A percentile compares a stretch with the other conserved stretches of the same genome.
These are phyloP conservation scores for Globisporangium canariense DNA, from an alignment of 352 stramenopile species.

Conservation along the genomic window DNA sequence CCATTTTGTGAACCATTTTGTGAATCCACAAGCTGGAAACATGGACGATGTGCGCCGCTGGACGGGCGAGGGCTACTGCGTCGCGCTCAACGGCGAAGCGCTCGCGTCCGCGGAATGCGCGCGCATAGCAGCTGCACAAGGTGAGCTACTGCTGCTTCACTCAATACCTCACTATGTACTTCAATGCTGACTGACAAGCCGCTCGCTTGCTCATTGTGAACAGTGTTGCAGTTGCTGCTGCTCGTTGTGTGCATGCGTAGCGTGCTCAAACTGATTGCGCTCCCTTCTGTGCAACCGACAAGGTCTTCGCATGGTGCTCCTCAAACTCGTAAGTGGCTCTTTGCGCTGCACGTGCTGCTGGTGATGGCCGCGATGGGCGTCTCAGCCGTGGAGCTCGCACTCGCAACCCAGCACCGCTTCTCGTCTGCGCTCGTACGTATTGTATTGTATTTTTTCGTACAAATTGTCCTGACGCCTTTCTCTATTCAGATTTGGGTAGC, in stretches of 20 bases:
- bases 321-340: slow-evolving; percentile 11
- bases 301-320: neutral
- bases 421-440: slow-evolving; percentile 34
- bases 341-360: slow-evolving; percentile 33
- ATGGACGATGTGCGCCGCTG: neutral
- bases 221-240: slow-evolving; percentile 37
- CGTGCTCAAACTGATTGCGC: slow-evolving; percentile 27
- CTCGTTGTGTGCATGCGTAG: slow-evolving; percentile 35
- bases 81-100: slow-evolving; percentile 10
- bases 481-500: neutral
- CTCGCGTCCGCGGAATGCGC: slow-evolving; percentile 16
- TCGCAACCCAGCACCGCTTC: slow-evolving; percentile 25
- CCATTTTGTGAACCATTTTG: neutral
- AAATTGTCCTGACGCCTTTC: neutral
- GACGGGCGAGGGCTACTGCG: slow-evolving; percentile 8
- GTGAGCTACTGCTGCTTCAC: neutral
- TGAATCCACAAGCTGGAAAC: neutral
- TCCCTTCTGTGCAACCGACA: neutral
- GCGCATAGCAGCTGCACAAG: slow-evolving; percentile 7
- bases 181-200: neutral
- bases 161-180: neutral
- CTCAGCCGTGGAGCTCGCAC: slow-evolving; percentile 20
- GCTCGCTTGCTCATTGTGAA: neutral
- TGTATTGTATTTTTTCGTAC: too few species aligned
- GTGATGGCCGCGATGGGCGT: slow-evolving; percentile 19